Evolutionary conservation across 2,329 filamentous ascomycete genomes (phyloP).

Genomic region (Gaeumannomyces sp.): DNA sequence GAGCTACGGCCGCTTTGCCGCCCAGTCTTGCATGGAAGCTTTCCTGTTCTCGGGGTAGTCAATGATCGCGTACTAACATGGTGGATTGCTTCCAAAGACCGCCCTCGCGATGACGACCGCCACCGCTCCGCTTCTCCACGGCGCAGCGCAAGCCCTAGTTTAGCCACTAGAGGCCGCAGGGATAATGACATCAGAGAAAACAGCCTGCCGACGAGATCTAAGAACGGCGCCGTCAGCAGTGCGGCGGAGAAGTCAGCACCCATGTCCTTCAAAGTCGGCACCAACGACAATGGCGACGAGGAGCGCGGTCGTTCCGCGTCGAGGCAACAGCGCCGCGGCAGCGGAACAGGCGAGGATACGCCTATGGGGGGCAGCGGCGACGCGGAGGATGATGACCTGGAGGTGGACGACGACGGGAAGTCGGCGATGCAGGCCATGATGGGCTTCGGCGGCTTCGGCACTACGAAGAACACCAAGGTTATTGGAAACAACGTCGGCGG

Average conservation of each 20-base stretch:
- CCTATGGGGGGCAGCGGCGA: conserved; percentile 17
- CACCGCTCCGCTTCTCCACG: conserved; percentile 15
- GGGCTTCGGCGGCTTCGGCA: conserved; percentile 82
- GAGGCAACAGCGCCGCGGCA: conserved; percentile 3
- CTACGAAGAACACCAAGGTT: conserved; percentile 85
- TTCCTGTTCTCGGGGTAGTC: neutral
- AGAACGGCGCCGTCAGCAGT: neutral
- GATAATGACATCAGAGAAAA: conserved; percentile 9
- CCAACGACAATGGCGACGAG: conserved; percentile 2
- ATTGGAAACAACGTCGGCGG: conserved; percentile 78
- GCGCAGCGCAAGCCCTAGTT: conserved; percentile 11
- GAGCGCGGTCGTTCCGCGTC: conserved; percentile 1
- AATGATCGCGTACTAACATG: neutral
- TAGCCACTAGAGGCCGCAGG: neutral
- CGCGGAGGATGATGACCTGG: conserved; percentile 43
- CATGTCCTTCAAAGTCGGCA: conserved; percentile 10
- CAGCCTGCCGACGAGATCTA: conserved; percentile 7
- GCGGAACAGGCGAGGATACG: neutral
- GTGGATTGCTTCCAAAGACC: neutral
- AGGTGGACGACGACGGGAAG: conserved; percentile 60
- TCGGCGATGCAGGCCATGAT: conserved; percentile 77
- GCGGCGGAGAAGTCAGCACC: conserved; percentile 1
- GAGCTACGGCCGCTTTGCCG: neutral
- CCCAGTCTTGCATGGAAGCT: neutral
- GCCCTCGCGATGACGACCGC: conserved; percentile 2